Evolutionary conservation across 768 basidiomycete genomes (phyloP).

Genomic region (Russula lepida): DNA sequence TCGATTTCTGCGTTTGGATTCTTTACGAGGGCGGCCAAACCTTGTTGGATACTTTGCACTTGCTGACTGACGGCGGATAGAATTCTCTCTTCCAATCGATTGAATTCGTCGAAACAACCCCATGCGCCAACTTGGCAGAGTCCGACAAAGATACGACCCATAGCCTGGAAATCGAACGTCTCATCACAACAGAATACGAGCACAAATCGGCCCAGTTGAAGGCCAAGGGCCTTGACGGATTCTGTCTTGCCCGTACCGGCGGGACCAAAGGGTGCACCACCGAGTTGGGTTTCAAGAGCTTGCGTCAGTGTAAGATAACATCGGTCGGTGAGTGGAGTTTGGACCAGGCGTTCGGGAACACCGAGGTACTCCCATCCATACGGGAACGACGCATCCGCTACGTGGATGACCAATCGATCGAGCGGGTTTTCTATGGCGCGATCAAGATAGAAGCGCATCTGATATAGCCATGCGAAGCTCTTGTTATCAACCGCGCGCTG

Average conservation of each 20-base stretch:
- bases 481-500: constrained; percentile 54
- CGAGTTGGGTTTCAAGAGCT: constrained; percentile 88
- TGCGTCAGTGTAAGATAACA: constrained; percentile 96
- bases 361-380: constrained; percentile 99
- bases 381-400: constrained; percentile 87
- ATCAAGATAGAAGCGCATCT: constrained; percentile 97
- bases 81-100: constrained; percentile 95
- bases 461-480: constrained; percentile 88
- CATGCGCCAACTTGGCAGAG: constrained; percentile 98
- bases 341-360: constrained; percentile 92
- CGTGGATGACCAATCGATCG: constrained; percentile 69
- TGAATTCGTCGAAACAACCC: constrained; percentile 98
- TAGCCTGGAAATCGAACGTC: constrained; percentile 98
- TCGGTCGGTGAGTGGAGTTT: constrained; percentile 94
- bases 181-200: constrained; percentile 99
- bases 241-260: constrained; percentile 97
- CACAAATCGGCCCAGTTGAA: constrained; percentile 97
- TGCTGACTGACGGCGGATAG: constrained; percentile 97
- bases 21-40: constrained; percentile 71
- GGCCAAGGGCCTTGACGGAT: constrained; percentile 97
- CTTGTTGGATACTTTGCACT: constrained; percentile 97
- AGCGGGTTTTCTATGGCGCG: constrained; percentile 61
- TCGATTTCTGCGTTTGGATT: constrained; percentile 90
- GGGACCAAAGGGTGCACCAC: constrained; percentile 96
- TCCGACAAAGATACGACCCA: constrained; percentile 99